These are phyloP conservation scores for Pneumocystis wakefieldiae DNA, from an alignment of 1,139 yeast species.

Conservation along the genomic window DNA sequence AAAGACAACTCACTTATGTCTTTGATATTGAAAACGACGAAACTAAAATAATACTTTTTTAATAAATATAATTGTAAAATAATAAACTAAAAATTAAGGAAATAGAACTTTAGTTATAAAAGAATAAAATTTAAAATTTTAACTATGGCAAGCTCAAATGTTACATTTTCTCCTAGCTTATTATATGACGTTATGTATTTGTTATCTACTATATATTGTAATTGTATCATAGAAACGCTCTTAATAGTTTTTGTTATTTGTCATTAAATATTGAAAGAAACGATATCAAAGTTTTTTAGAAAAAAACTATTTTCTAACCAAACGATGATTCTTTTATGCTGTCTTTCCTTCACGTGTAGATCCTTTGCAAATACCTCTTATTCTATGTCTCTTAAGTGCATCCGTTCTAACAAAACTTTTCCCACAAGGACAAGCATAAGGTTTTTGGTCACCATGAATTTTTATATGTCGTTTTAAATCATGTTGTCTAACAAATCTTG, in stretches of 20 bases:
- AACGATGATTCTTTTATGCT: constrained; percentile 16
- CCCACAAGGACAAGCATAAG: constrained; percentile 75
- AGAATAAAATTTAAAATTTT: not conserved
- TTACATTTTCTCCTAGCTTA: not conserved
- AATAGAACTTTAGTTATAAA: not conserved
- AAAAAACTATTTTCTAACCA: constrained; percentile 3
- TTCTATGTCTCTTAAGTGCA: constrained; percentile 69
- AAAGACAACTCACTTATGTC: not conserved
- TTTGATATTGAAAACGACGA: not conserved
- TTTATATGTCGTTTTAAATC: constrained; percentile 83
- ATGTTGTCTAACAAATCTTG: constrained; percentile 75
- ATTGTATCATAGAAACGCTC: not conserved
- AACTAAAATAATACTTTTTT: not conserved
- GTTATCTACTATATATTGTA: constrained; percentile 31
- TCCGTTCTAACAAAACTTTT: constrained; percentile 81
- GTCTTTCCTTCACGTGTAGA: constrained; percentile 31
- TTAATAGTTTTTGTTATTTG: not conserved
- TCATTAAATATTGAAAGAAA: not conserved
- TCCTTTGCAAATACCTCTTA: constrained; percentile 64
- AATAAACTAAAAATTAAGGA: not conserved
- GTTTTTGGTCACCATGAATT: constrained; percentile 60
- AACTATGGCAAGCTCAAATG: not conserved
- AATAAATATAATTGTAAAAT: not conserved
- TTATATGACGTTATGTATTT: constrained; percentile 1
- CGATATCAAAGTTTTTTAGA: not conserved